These are phyloP conservation scores for Dactylellina haptotyla DNA, from an alignment of 2,329 filamentous ascomycete genomes.

Conservation along the genomic window DNA sequence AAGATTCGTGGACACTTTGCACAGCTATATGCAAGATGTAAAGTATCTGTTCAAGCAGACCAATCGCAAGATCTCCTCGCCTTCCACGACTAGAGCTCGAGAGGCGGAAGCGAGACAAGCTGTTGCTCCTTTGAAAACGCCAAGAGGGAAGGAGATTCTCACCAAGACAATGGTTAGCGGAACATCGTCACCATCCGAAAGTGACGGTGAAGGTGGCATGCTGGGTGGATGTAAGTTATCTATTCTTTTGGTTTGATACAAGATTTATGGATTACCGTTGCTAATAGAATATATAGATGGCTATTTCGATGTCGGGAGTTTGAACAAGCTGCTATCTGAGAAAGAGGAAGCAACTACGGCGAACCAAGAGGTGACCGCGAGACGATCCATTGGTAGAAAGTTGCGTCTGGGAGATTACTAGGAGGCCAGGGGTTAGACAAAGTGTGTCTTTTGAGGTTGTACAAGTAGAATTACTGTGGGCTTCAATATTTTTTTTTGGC, in stretches of 20 bases:
- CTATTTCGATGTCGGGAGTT: slow-evolving; percentile 58
- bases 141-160: slow-evolving; percentile 54
- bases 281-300: slow-evolving; percentile 51
- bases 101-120: slow-evolving; percentile 68
- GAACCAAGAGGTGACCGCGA: slow-evolving; percentile 30
- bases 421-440: slow-evolving; percentile 19
- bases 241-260: not conserved
- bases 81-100: slow-evolving; percentile 69
- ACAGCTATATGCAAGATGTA: slow-evolving; percentile 90
- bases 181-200: slow-evolving; percentile 54
- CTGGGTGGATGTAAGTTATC: slow-evolving; percentile 56
- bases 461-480: not conserved
- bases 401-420: slow-evolving; percentile 57
- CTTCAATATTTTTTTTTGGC: not conserved
- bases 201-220: slow-evolving; percentile 58
- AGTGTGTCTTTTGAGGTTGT: not conserved
- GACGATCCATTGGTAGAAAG: slow-evolving; percentile 56
- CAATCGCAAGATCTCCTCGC: slow-evolving; percentile 67
- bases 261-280: not conserved
- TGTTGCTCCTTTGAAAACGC: slow-evolving; percentile 46
- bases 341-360: slow-evolving; percentile 55
- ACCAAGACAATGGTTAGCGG: slow-evolving; percentile 28
- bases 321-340: slow-evolving; percentile 56
- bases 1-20: slow-evolving; percentile 87
- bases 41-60: slow-evolving; percentile 81